A percentile compares a stretch with the other conserved stretches of the same genome.
Evolutionary conservation across 495 filamentous ascomycete genomes (phyloP).

Genomic region (Penicillium paxilli): DNA sequence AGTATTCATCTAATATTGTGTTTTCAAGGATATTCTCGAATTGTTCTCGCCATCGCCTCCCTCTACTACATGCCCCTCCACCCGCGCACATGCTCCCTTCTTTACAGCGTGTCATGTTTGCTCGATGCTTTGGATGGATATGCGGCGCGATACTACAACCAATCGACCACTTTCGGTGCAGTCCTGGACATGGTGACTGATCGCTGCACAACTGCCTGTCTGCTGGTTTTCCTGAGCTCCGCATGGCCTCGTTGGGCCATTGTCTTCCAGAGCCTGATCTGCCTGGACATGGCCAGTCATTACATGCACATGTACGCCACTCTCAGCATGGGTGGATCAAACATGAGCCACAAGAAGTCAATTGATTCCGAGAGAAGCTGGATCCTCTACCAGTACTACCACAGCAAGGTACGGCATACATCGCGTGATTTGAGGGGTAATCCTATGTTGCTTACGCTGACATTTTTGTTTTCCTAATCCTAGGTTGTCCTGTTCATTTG

Average conservation of each 20-base stretch:
- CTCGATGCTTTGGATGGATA: conserved; percentile 93
- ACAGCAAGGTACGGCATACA: conserved; percentile 69
- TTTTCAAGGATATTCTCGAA: conserved; percentile 77
- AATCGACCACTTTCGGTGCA: conserved; percentile 91
- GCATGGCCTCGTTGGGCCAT: conserved; percentile 92
- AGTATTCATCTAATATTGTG: background rate
- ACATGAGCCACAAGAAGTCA: conserved; percentile 83
- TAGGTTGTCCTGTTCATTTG: conserved; percentile 89
- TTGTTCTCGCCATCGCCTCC: conserved; percentile 85
- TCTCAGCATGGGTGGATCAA: conserved; percentile 69
- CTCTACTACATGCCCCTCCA: conserved; percentile 99
- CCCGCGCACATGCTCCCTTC: conserved; percentile 85
- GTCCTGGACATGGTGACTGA: conserved; percentile 98
- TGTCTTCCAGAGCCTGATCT: conserved; percentile 89
- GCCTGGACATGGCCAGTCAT: conserved; percentile 88
- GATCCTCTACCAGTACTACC: conserved; percentile 93
- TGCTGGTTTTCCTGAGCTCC: conserved; percentile 89
- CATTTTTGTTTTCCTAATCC: background rate
- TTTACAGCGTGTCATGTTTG: conserved; percentile 90
- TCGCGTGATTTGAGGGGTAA: background rate
- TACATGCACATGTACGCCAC: conserved; percentile 99
- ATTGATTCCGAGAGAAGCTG: conserved; percentile 66
- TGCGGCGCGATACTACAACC: conserved; percentile 82
- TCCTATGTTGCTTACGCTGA: background rate
- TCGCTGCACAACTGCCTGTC: conserved; percentile 89